Evolutionary conservation across 2,329 filamentous ascomycete genomes (phyloP), one percentile per base, ranked within the genome.

Genomic region (Neoarthrinium moseri): DNA sequence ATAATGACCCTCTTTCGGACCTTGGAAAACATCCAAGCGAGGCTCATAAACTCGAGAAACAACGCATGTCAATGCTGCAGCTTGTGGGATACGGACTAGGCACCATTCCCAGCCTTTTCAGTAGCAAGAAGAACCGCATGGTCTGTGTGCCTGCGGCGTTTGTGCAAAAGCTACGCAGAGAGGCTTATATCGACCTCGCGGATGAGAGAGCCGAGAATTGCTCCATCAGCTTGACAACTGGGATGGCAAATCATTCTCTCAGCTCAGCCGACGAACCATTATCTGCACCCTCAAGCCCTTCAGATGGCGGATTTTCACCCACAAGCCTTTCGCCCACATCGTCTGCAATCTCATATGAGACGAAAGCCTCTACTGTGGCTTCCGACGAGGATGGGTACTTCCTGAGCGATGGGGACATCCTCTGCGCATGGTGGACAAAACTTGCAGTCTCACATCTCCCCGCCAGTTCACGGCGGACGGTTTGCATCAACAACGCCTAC

Each of bases 401-500:
- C 42, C 6, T 72, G 18, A 67, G 58, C 32, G 65, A 71, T 17
- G 55, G 62, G 20, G 68, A 72, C 32, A 53, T 71, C 4, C 53
- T 73, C 2, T 43, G 53, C 3, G 64, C 68, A 0, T 72, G 68
- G 66, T 62, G 56, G 53, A 51, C 59, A 10, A 60, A 61, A 5
- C 50, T 61, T 10, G 54, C 55, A 37, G 52, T 54, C 22, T 53
- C 45, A n/a, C 56, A 53, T 38, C 53, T 56, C 17, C 54, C 51
- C 18, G 23, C 45, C 33, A 22, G 44, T 32, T 51, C 61, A 33
- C 32, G 46, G 6, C 48, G 53, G 20, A 58, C 56, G 2, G 51
- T 73, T 26, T 60, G 55, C 5, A 45, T 66, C 6, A 56, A 65
- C 29, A 66, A 67, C 49, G 57, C 59, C 10, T 63, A 65, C 47